Base-by-base conservation (phyloP, 805 yeast genomes). In the Ogataea trehaloabstinens region DNA sequence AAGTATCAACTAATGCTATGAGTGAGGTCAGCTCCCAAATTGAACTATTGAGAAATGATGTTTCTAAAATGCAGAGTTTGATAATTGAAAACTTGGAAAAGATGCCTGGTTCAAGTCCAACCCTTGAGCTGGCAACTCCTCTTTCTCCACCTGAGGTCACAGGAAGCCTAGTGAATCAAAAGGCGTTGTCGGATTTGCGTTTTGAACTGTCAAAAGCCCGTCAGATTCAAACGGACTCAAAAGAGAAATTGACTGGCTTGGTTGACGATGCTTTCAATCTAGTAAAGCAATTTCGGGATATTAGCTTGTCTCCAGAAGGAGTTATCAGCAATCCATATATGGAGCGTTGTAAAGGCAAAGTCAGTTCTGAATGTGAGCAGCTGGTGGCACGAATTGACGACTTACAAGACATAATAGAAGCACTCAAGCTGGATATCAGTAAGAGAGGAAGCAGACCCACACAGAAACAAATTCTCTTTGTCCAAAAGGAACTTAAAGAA, bases 401-500 rank as follows among this genome's bases (percentile, higher is more conserved):
- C 49, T 66, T 93, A 15, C 96, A 90, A 56, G 99, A 93, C 61
- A 63, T 85, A 7, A 85, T 93, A 58, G 99, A 93, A 55, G 86
- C 86, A 0, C 66, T 91, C 38, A 71, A 96, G 39, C 81, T 87
- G 50, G 98, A 90, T 63, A 96, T 93, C 11, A 95, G 96, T 0
- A 83, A 81, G 44, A 74, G 97, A 46, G 95, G 96, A 16, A 89
- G 89, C 0, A 74, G 88, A 25, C 89, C 95, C 12, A 66, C 88
- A 0, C 78, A 73, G 37, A 79, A 83, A 47, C 95, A 90, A 52
- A 62, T 93, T 19, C 78, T 73, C 16, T 64, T 71, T 16, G 83
- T 91, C 2, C 55, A 71, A 6, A 77, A 77, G 48, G 95, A 90
- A 45, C 70, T 93, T 18, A 64, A 53, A 4, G 67, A 64, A 1